A percentile compares a stretch with the other conserved stretches of the same genome.
Conservation (phyloP, 768 basidiomycete genomes). For the Favolaschia claudopus region DNA sequence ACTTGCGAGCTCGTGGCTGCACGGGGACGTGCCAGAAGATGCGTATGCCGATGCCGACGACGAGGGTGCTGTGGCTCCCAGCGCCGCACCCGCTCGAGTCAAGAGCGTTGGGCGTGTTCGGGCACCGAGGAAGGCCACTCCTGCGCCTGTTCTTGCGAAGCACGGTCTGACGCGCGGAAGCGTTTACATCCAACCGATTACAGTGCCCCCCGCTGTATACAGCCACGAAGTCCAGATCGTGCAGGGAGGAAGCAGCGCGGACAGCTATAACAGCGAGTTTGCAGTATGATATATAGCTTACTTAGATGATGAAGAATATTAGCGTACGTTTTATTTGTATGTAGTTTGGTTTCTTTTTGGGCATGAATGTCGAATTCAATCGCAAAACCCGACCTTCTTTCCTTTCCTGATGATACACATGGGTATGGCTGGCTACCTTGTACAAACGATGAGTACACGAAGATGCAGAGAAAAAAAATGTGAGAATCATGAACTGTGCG, state of each 20-base stretch:
- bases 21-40: conserved; percentile 8
- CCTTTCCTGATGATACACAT: too few species aligned
- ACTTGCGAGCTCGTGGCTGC: conserved; percentile 28
- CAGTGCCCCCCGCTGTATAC: conserved; percentile 16
- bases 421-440: too few species aligned
- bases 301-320: too few species aligned
- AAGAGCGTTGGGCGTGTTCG: conserved; percentile 27
- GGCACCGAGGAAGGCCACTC: conserved; percentile 20
- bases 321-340: too few species aligned
- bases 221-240: conserved; percentile 25
- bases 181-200: conserved; percentile 27
- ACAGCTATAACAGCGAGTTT: conserved; percentile 25
- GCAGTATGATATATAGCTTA: too few species aligned
- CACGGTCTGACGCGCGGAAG: conserved; percentile 22
- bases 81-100: conserved; percentile 8
- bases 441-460: too few species aligned
- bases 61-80: neutral
- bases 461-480: too few species aligned
- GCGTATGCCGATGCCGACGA: conserved; percentile 5
- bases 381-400: too few species aligned
- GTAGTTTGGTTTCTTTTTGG: too few species aligned
- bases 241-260: conserved; percentile 24
- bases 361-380: too few species aligned
- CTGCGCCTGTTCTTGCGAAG: conserved; percentile 13
- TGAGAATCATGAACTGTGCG: too few species aligned